Base-by-base conservation (phyloP, 495 filamentous ascomycete genomes). In the Aspergillus olivimuriae region DNA sequence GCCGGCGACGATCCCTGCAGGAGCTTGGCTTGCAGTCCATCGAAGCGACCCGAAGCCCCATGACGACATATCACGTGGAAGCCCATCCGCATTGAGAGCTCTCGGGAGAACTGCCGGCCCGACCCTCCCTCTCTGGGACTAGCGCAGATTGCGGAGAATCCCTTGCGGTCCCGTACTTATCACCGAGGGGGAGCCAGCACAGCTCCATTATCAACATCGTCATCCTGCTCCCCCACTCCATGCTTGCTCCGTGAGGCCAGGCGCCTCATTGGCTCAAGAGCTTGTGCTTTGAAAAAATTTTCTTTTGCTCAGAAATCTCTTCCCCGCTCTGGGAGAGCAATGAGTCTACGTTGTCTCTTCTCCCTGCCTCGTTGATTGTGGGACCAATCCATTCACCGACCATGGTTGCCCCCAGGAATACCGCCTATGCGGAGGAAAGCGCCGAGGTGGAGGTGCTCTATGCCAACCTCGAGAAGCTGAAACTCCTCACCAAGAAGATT, bases 401-500 rank as follows among this genome's bases (percentile, higher is more conserved):
- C 39, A 79, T 79, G 75, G 66, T 75, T 32, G 68, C 63, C 28
- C 59, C 66, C n/a, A 65, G 72, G 47, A 70, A 74, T 53, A 68
- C 66, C 33, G 66, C 73, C n/a, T 74, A 76, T 58, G 79, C 76
- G n/a, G 81, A 85, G 67, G 81, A 85, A 60, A 77, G 78, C 57
- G 81, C 81, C 1, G 81, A 85, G 63, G 81, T 85, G 33, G 81
- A 84, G 60, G 79, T 84, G 23, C 61, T 85, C 14, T 76, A 73
- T 47, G 80, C 81, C 36, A 81, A 81, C 55, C 71, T 82, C 43
- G 74, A 78, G 46, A 84, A 83, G 65, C 72, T 82, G 50, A 79
- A 81, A 45, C 57, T 67, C 38, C 77, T 97, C 54, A 94, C 87
- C 22, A 95, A 89, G 67, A 95, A 94, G 71, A 95, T 99, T 50